Evolutionary conservation across 2,329 filamentous ascomycete species (phyloP).

Genomic region (Monosporascus cannonballus): DNA sequence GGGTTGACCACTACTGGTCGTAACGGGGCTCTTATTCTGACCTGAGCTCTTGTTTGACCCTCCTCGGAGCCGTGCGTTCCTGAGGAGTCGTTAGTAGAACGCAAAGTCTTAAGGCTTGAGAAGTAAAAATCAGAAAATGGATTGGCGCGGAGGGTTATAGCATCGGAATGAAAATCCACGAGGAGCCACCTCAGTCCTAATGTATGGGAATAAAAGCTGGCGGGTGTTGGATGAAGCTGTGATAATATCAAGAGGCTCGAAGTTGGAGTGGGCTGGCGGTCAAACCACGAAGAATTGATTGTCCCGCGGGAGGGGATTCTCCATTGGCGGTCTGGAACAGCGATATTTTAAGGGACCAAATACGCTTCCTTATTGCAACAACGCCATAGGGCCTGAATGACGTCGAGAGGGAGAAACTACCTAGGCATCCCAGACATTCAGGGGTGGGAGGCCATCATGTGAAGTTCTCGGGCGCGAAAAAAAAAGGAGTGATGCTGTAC

Average conservation of each 20-base stretch:
- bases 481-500: neutral
- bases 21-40: slow-evolving; percentile 46
- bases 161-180: neutral
- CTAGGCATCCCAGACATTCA: neutral
- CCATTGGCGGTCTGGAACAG: neutral
- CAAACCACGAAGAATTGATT: neutral
- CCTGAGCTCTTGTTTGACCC: slow-evolving; percentile 44
- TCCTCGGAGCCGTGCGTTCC: slow-evolving; percentile 54
- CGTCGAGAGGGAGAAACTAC: neutral
- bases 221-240: no score
- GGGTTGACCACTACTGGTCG: slow-evolving; percentile 41
- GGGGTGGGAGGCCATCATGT: neutral
- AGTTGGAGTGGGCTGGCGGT: no score
- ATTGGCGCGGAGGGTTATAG: neutral
- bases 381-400: neutral
- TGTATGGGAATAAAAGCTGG: no score
- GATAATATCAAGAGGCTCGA: no score
- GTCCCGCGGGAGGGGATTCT: neutral
- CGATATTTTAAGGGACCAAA: neutral
- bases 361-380: neutral
- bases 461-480: neutral
- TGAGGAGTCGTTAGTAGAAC: slow-evolving; percentile 27
- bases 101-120: slow-evolving; percentile 3
- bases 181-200: neutral
- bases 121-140: neutral